These are phyloP conservation scores for Chamaenerion angustifolium DNA, from an alignment of 345 rosid genomes.

Conservation along the genomic window DNA sequence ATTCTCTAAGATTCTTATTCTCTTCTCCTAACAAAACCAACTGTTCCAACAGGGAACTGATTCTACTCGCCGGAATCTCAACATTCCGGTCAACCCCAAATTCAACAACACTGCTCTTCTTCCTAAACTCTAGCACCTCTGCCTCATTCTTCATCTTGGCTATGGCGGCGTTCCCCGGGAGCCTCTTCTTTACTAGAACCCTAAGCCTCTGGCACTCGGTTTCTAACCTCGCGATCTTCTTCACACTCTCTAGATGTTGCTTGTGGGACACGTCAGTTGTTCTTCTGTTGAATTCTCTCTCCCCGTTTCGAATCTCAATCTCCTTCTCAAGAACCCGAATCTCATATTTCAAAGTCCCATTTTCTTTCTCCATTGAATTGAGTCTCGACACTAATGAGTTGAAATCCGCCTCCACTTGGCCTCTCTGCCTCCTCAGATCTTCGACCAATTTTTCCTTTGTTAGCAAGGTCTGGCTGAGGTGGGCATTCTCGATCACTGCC, in stretches of 20 bases:
- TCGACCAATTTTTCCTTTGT: conserved; percentile 41
- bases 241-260: conserved; percentile 68
- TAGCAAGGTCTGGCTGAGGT: conserved; percentile 44
- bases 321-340: conserved; percentile 78
- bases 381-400: conserved; percentile 41
- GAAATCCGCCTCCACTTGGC: conserved; percentile 34
- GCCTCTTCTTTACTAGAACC: conserved; percentile 59
- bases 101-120: conserved; percentile 34
- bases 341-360: conserved; percentile 62
- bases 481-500: conserved; percentile 39
- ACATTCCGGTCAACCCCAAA: conserved; percentile 15
- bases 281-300: conserved; percentile 70
- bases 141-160: conserved; percentile 76
- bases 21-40: conserved; percentile 59
- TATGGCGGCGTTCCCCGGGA: conserved; percentile 76
- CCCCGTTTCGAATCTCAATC: conserved; percentile 79
- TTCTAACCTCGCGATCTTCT: conserved; percentile 77
- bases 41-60: conserved; percentile 47
- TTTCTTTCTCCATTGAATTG: conserved; percentile 59
- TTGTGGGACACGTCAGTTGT: conserved; percentile 62
- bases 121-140: conserved; percentile 33
- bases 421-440: conserved; percentile 50
- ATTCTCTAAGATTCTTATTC: conserved; percentile 63
- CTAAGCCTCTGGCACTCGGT: conserved; percentile 85
- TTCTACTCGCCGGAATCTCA: conserved; percentile 23